Percentiles rank a stretch among this genome's conserved stretches.
These are phyloP conservation scores for Amphichorda felina DNA, from an alignment of 2,329 filamentous ascomycete genomes.

Conservation along the genomic window DNA sequence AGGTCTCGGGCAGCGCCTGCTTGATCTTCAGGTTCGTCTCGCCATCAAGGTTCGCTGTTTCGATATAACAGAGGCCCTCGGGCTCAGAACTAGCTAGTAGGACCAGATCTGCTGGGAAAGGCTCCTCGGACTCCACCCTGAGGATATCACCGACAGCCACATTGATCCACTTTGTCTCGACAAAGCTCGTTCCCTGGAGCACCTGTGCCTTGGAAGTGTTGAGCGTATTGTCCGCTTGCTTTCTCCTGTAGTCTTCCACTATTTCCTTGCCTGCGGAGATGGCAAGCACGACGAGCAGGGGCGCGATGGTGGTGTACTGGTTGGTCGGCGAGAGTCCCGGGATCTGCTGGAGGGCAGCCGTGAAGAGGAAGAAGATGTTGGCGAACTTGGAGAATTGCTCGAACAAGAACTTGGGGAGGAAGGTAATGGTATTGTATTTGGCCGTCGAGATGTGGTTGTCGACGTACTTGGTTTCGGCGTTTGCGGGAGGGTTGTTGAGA, in stretches of 20 bases:
- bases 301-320: slow-evolving; percentile 89
- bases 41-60: slow-evolving; percentile 93
- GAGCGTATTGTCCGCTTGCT: slow-evolving; percentile 72
- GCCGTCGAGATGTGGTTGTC: slow-evolving; percentile 97
- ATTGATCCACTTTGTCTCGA: slow-evolving; percentile 87
- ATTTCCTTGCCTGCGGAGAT: slow-evolving; percentile 95
- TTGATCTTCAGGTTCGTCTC: slow-evolving; percentile 99
- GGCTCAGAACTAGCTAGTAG: slow-evolving; percentile 91
- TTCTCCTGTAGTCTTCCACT: slow-evolving; percentile 86
- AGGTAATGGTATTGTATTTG: slow-evolving; percentile 91
- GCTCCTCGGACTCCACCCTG: slow-evolving; percentile 84
- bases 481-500: slow-evolving; percentile 92
- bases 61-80: slow-evolving; percentile 95
- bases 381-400: slow-evolving; percentile 99
- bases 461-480: slow-evolving; percentile 77
- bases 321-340: slow-evolving; percentile 92
- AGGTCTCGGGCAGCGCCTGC: slow-evolving; percentile 88
- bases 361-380: slow-evolving; percentile 99
- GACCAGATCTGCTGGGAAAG: slow-evolving; percentile 89
- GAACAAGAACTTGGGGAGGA: slow-evolving; percentile 91
- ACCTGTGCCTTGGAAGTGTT: slow-evolving; percentile 82
- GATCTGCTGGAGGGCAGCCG: slow-evolving; percentile 87
- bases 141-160: slow-evolving; percentile 88
- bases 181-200: slow-evolving; percentile 71
- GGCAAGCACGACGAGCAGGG: slow-evolving; percentile 76